Conservation (phyloP, 208 protist genomes). For the Angomonas deanei region DNA sequence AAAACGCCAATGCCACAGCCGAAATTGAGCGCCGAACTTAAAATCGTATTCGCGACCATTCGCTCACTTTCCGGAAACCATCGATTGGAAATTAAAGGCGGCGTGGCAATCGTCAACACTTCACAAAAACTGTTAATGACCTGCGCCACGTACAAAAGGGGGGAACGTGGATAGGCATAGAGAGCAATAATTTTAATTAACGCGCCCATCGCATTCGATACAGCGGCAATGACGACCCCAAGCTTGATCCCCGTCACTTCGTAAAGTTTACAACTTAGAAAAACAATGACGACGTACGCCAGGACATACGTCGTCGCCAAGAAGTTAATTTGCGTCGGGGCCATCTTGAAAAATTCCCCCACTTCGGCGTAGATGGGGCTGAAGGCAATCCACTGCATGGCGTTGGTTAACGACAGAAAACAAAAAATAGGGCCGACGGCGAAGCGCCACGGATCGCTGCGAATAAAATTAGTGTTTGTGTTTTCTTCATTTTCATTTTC, state of each 20-base stretch:
- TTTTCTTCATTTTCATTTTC: background rate
- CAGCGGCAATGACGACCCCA: constrained; percentile 40
- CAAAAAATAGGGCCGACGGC: constrained; percentile 42
- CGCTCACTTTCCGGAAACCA: constrained; percentile 68
- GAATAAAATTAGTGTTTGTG: background rate
- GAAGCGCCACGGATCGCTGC: constrained; percentile 33
- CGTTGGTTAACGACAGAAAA: constrained; percentile 56
- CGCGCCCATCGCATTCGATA: constrained; percentile 45
- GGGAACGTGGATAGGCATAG: constrained; percentile 50
- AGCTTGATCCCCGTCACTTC: constrained; percentile 60
- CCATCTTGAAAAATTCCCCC: constrained; percentile 44
- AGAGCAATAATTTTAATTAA: constrained; percentile 57
- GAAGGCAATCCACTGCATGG: constrained; percentile 75
- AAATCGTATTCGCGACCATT: constrained; percentile 61
- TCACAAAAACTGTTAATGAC: constrained; percentile 67
- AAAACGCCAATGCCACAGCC: constrained; percentile 64
- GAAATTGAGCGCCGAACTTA: constrained; percentile 58
- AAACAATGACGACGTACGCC: constrained; percentile 65
- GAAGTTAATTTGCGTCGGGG: constrained; percentile 53
- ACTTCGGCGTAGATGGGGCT: background rate
- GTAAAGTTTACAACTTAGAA: constrained; percentile 79
- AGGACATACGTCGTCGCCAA: constrained; percentile 75
- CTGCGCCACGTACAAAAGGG: constrained; percentile 55
- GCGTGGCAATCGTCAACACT: constrained; percentile 70
- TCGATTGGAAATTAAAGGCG: constrained; percentile 69